phyloP scores from a whole-genome alignment of 2,329 filamentous ascomycete genomes.

The Furcasterigmium sp. region DNA sequence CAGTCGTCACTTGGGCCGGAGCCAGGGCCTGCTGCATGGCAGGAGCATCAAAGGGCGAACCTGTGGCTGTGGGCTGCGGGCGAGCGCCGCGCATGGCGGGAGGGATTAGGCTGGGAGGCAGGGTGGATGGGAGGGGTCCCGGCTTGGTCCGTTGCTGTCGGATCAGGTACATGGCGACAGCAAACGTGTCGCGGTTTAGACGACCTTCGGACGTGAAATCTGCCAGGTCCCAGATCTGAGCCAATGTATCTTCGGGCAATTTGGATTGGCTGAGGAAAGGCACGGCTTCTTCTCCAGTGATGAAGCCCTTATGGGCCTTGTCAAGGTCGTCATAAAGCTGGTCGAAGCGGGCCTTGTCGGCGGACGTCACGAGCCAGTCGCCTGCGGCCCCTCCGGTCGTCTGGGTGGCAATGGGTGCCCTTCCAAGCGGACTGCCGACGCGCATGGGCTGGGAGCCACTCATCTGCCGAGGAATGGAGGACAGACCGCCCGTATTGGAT shows the following conservation, averaged over 20 bases:
- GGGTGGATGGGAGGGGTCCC: slow-evolving; percentile 65
- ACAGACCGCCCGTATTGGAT: slow-evolving; percentile 47
- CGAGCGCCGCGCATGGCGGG: slow-evolving; percentile 69
- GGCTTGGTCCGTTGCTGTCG: slow-evolving; percentile 77
- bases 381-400: slow-evolving; percentile 24
- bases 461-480: slow-evolving; percentile 76
- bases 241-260: slow-evolving; percentile 80
- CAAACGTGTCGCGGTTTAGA: slow-evolving; percentile 84
- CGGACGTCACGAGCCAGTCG: slow-evolving; percentile 78
- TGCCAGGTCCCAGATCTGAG: slow-evolving; percentile 94
- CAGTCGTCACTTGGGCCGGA: slow-evolving; percentile 30
- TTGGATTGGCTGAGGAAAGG: slow-evolving; percentile 90
- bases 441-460: slow-evolving; percentile 64
- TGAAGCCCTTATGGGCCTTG: slow-evolving; percentile 71
- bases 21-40: slow-evolving; percentile 30
- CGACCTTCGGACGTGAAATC: slow-evolving; percentile 89
- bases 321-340: slow-evolving; percentile 80
- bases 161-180: slow-evolving; percentile 96
- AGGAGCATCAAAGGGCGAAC: slow-evolving; percentile 48
- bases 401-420: slow-evolving; percentile 41
- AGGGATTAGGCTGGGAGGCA: slow-evolving; percentile 79
- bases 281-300: slow-evolving; percentile 92
- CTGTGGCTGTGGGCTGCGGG: slow-evolving; percentile 35
- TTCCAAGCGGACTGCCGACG: slow-evolving; percentile 52
- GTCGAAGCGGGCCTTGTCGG: slow-evolving; percentile 86